phyloP scores from a whole-genome alignment of 139 green algal genomes.

The Picochlorum sp. region DNA sequence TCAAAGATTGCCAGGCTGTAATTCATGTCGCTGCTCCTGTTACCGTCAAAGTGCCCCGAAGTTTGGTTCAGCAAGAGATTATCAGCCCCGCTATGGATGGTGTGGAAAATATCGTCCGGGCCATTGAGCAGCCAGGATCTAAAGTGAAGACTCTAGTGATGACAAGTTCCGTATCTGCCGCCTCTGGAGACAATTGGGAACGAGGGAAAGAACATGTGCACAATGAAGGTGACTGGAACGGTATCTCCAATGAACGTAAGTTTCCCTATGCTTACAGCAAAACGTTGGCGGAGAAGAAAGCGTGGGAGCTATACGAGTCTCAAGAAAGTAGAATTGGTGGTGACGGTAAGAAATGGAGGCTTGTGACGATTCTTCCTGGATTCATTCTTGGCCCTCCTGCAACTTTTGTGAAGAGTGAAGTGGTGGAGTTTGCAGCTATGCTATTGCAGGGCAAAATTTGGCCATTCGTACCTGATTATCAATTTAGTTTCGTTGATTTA shows the following conservation, averaged over 20 bases:
- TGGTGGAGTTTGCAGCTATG: constrained; percentile 16
- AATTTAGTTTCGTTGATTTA: constrained; percentile 29
- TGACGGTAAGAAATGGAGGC: constrained; percentile 38
- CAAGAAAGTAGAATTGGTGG: not conserved
- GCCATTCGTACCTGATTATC: not conserved
- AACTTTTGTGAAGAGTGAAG: constrained; percentile 9
- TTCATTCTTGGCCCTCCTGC: constrained; percentile 58
- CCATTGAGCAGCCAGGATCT: constrained; percentile 26
- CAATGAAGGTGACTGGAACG: constrained; percentile 71
- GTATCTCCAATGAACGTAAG: constrained; percentile 26
- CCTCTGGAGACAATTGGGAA: constrained; percentile 20
- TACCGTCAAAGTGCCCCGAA: constrained; percentile 28
- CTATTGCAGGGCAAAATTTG: constrained; percentile 30
- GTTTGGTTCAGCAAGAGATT: constrained; percentile 27
- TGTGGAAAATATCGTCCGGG: constrained; percentile 42
- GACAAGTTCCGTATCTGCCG: constrained; percentile 50
- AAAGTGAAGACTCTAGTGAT: constrained; percentile 44
- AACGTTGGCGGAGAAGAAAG: constrained; percentile 51
- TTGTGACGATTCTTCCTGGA: constrained; percentile 54
- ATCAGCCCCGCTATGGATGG: constrained; percentile 51
- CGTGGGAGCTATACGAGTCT: constrained; percentile 38
- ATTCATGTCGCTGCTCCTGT: constrained; percentile 71
- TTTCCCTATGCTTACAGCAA: constrained; percentile 68
- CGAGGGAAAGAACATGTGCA: constrained; percentile 27
- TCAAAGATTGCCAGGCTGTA: constrained; percentile 36